Evolutionary conservation across 345 rosid genomes (phyloP).

Genomic region (Gossypium herbaceum): DNA sequence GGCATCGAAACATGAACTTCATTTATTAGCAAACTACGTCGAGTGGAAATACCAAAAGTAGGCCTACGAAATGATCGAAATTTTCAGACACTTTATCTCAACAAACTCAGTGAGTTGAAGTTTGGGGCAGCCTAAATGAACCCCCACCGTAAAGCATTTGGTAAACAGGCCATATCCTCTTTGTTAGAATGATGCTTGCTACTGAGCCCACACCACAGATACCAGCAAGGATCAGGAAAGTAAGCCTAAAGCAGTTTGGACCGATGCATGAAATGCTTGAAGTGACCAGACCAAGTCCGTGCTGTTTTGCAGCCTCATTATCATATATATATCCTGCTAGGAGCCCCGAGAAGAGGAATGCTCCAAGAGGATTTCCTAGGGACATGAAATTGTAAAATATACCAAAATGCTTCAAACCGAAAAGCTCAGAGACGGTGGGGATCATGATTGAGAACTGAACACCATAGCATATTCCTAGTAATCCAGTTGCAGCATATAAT

Average conservation of each 20-base stretch:
- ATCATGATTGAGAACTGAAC: constrained; percentile 61
- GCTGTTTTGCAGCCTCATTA: constrained; percentile 54
- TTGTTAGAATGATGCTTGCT: constrained; percentile 39
- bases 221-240: constrained; percentile 54
- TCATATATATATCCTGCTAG: constrained; percentile 57
- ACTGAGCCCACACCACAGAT: constrained; percentile 43
- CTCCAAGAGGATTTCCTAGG: constrained; percentile 61
- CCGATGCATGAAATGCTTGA: constrained; percentile 45
- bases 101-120: constrained; percentile 31
- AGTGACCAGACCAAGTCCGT: constrained; percentile 18
- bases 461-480: constrained; percentile 62
- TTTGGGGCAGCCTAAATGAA: constrained; percentile 48
- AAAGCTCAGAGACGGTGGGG: constrained; percentile 66
- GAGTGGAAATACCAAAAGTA: neutral
- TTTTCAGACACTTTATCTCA: neutral
- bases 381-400: constrained; percentile 51
- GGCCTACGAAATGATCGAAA: neutral
- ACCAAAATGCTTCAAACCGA: constrained; percentile 60
- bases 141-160: constrained; percentile 57
- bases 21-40: neutral
- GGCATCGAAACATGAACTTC: neutral
- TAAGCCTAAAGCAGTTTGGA: constrained; percentile 62
- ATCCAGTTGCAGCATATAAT: constrained; percentile 49
- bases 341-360: constrained; percentile 64
- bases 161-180: constrained; percentile 56